These are phyloP conservation scores for Xylaria arbuscula DNA, from an alignment of 2,329 filamentous ascomycete genomes.

Conservation along the genomic window DNA sequence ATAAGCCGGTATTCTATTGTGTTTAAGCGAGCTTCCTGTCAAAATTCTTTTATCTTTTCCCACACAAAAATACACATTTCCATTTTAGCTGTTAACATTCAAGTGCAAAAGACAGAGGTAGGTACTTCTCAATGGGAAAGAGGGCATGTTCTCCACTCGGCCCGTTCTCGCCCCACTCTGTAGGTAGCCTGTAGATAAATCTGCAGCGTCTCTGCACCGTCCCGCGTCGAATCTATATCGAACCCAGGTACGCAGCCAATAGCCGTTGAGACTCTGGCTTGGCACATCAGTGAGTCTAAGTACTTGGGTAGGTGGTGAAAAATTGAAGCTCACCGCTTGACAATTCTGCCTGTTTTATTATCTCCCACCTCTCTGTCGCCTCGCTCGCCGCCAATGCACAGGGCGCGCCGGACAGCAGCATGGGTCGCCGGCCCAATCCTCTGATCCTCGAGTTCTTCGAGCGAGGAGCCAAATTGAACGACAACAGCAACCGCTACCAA, in stretches of 20 bases:
- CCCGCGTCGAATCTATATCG: too few species aligned
- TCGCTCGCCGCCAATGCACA: constrained; percentile 25
- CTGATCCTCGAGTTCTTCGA: constrained; percentile 90
- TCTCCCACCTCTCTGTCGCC: constrained; percentile 35
- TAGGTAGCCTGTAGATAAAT: too few species aligned
- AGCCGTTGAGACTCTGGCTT: not conserved
- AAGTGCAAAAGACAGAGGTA: too few species aligned
- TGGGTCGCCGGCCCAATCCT: constrained; percentile 86
- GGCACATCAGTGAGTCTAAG: not conserved
- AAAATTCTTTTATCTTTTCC: too few species aligned
- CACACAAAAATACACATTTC: too few species aligned
- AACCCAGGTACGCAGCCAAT: not conserved
- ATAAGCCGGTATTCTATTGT: too few species aligned
- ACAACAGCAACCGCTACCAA: constrained; percentile 91
- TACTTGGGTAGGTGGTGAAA: constrained; percentile 43
- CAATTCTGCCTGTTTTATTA: constrained; percentile 49
- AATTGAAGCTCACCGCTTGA: constrained; percentile 47
- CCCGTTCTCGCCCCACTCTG: too few species aligned
- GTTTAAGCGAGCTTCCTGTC: too few species aligned
- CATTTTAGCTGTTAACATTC: too few species aligned
- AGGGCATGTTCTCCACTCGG: too few species aligned
- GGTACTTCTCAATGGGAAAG: too few species aligned
- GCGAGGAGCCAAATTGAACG: constrained; percentile 84
- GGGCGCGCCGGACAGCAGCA: constrained; percentile 54
- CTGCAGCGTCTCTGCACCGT: too few species aligned